These are phyloP conservation scores for Boeremia exigua DNA, from an alignment of 2,329 filamentous ascomycete species.

Conservation along the genomic window DNA sequence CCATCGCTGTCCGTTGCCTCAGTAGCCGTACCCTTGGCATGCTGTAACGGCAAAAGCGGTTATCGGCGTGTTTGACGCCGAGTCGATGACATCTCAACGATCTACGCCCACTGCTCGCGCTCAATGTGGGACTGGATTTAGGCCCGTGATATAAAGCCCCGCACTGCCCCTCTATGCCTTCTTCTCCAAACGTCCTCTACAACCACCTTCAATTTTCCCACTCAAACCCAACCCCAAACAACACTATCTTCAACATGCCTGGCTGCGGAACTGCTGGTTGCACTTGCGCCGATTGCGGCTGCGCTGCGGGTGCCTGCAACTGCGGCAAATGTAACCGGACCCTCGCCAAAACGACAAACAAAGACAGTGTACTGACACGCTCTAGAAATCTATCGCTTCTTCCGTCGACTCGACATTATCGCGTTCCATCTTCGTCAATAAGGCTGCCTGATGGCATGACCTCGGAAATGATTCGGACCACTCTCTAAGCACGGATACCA, in stretches of 20 bases:
- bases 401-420: background rate
- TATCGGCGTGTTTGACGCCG: constrained; percentile 24
- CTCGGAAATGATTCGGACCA: constrained; percentile 1
- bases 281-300: constrained; percentile 45
- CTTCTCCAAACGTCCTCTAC: constrained; percentile 2
- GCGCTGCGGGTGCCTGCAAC: constrained; percentile 40
- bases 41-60: constrained; percentile 21
- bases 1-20: constrained; percentile 12
- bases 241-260: constrained; percentile 36
- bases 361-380: background rate
- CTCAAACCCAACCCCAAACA: constrained; percentile 12
- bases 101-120: background rate
- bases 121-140: constrained; percentile 2
- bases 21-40: constrained; percentile 5
- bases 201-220: background rate
- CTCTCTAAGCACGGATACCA: background rate
- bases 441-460: constrained; percentile 7
- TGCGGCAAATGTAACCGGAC: constrained; percentile 27
- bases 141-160: constrained; percentile 9
- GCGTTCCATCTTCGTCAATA: background rate
- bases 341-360: background rate
- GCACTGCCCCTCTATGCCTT: constrained; percentile 10
- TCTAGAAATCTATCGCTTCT: constrained; percentile 1
- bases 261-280: constrained; percentile 45
- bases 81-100: constrained; percentile 17